Evolutionary conservation across 208 protist genomes (phyloP).

Genomic region (Acanthamoeba healyi): DNA sequence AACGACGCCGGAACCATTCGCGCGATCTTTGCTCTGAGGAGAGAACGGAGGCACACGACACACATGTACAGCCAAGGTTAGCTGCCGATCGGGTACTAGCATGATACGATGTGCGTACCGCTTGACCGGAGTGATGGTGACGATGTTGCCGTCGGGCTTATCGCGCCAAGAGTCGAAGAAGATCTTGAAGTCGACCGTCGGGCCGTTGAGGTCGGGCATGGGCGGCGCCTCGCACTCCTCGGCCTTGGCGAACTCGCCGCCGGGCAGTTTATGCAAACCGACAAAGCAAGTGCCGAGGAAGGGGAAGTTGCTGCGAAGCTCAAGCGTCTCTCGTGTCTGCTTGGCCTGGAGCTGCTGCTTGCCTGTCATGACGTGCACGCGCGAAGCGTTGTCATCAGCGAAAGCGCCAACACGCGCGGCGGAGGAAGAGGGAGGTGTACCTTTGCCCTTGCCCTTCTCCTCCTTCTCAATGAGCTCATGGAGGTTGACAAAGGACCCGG

Average conservation of each 20-base stretch:
- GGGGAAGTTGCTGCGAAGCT: constrained; percentile 55
- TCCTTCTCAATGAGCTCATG: constrained; percentile 34
- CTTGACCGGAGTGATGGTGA: constrained; percentile 55
- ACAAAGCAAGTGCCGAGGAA: constrained; percentile 55
- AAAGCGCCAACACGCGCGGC: neutral
- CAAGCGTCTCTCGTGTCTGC: constrained; percentile 41
- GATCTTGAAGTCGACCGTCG: constrained; percentile 29
- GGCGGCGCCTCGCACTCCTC: constrained; percentile 6
- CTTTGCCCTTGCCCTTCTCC: neutral
- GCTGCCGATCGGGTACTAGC: too few relatives aligned
- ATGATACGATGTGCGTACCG: neutral
- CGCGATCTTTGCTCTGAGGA: constrained; percentile 40
- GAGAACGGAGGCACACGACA: neutral
- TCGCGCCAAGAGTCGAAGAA: constrained; percentile 56
- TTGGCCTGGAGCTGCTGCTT: neutral
- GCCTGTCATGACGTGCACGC: neutral
- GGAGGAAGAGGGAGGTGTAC: neutral
- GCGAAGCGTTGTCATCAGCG: too few relatives aligned
- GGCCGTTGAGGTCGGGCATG: constrained; percentile 39
- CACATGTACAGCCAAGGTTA: neutral
- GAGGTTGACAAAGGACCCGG: constrained; percentile 19
- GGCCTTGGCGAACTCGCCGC: neutral
- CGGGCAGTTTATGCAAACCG: constrained; percentile 42
- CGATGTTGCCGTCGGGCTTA: constrained; percentile 54
- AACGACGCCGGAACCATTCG: constrained; percentile 37